Evolutionary conservation across 2,329 filamentous ascomycete species (phyloP).

Genomic region (Capronia americana): DNA sequence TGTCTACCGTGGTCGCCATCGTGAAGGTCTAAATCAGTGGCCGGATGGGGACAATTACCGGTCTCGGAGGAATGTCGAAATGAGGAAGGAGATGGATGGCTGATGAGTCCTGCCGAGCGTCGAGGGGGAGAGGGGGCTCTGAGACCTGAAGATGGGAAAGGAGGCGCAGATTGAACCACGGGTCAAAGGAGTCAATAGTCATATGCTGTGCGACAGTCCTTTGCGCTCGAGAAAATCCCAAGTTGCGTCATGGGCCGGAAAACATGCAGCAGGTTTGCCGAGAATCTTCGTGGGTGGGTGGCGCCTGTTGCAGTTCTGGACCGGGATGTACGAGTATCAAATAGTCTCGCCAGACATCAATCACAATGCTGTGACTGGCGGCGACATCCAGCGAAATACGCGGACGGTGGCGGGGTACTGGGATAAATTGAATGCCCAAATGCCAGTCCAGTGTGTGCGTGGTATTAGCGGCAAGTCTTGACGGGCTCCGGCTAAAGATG

Average conservation of each 20-base stretch:
- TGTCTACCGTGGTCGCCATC: slow-evolving; percentile 98
- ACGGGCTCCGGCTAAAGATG: not conserved
- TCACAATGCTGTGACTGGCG: no score
- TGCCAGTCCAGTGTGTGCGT: no score
- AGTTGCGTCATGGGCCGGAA: not conserved
- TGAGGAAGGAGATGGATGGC: slow-evolving; percentile 17
- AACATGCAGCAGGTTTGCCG: not conserved
- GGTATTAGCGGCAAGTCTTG: not conserved
- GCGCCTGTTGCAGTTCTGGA: no score
- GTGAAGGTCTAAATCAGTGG: slow-evolving; percentile 48
- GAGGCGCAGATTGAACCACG: slow-evolving; percentile 4
- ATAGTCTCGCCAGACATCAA: no score
- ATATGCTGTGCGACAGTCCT: slow-evolving; percentile 1
- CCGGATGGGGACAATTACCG: slow-evolving; percentile 31
- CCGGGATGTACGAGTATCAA: no score
- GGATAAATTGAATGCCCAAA: no score
- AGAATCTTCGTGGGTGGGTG: not conserved
- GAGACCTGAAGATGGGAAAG: not conserved
- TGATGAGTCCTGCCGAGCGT: slow-evolving; percentile 12
- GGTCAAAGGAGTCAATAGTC: slow-evolving; percentile 2
- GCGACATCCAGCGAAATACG: no score
- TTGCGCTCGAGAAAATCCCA: not conserved
- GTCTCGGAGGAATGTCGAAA: slow-evolving; percentile 9
- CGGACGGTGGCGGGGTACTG: no score
- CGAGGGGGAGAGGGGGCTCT: not conserved